Base-by-base conservation (phyloP, 1,284 basidiomycete genomes). In the Caloboletus firmus region DNA sequence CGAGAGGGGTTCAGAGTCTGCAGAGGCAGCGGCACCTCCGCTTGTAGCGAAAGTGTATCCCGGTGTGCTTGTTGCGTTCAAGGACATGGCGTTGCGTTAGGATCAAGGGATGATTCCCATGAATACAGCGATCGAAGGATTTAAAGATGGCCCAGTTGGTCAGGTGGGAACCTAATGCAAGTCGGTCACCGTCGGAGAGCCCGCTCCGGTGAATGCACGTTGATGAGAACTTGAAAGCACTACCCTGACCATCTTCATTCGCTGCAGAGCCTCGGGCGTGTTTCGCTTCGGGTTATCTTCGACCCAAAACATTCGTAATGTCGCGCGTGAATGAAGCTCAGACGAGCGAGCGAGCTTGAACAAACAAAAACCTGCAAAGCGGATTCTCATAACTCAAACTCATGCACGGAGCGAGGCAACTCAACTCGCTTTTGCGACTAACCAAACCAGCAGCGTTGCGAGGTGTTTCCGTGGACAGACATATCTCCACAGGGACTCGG, bases 11-110 rank as follows among this genome's bases (percentile, higher is more conserved):
- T 58, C 57, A 22, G 52, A 42, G 18, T 51, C 57, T 20, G 45
- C 4, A 8, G 49, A 28, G 49, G 54, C 28, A 26, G 24, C 12
- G 9, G 26, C 40, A 35, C 42, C 47, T n/a, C 52, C 54, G 26
- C 56, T 54, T 22, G 55, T 32, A 42, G 60, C 45, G 50, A 67
- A 68, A 22, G 59, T 61, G 51, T 67, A 59, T 22, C 64, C 66
- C 11, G 66, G 66, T 4, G 60, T 64, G 49, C 42, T 56, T 18
- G 56, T 62, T 49, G 54, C 37, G 43, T 61, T 62, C 51, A 54
- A 59, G 34, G 63, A 59, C 59, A 62, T 63, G 54, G 40, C 7
- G 50, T 26, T 54, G 42, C 18, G 52, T 24, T 45, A 35, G 43
- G 35, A 48, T 49, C 45, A 48, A 59, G 36, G 20, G 34, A 59